Evolutionary conservation across 202 grass and related monocot genomes (phyloP), one percentile per base, ranked within the genome.

Genomic region (Cymbopogon flexuosus): DNA sequence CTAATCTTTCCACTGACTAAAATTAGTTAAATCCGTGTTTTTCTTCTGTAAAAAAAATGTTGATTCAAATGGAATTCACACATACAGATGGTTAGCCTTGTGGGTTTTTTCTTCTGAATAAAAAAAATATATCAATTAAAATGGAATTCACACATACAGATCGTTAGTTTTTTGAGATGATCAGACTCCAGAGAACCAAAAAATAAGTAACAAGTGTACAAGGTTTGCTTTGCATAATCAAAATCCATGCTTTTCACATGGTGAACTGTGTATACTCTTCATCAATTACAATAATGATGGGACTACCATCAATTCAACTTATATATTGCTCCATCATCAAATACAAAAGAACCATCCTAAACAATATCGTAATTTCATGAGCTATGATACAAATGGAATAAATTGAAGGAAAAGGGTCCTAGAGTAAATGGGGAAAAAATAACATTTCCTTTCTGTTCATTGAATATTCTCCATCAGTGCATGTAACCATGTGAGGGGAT

Each of bases 371-470:
- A 78, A 89, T 58, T 81, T 84, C 78, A 79, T 87, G 77, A 86
- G 85, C 89, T 91, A 94, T 94, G 87, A 89, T 83, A 87, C 89
- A 94, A 89, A 91, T 89, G 75, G 80, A 94, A 90, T 86, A 76
- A 87, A 86, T 47, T 80, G 83, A 83, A 79, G 13, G 40, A 73
- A 81, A 81, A 72, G 70, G 70, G 19, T 34, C 83, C 81, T 81
- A 72, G 45, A 78, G 84, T 71, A 78, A 83, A 77, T 68, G 76
- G 56, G 57, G 66, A 72, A 81, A 82, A 82, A 74, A 77, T 58
- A 73, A 47, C 31, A 79, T 71, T 83, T 92, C 70, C 71, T 84
- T 79, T 78, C 67, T 80, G 51, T 68, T 62, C 73, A 75, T 36
- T 2, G 45, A 72, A 82, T 89, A 86, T 86, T 64, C 74, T 83